A percentile compares a stretch with the other conserved stretches of the same genome.
Evolutionary conservation across 306 rosid species (phyloP).

Genomic region (Hippophae rhamnoides): DNA sequence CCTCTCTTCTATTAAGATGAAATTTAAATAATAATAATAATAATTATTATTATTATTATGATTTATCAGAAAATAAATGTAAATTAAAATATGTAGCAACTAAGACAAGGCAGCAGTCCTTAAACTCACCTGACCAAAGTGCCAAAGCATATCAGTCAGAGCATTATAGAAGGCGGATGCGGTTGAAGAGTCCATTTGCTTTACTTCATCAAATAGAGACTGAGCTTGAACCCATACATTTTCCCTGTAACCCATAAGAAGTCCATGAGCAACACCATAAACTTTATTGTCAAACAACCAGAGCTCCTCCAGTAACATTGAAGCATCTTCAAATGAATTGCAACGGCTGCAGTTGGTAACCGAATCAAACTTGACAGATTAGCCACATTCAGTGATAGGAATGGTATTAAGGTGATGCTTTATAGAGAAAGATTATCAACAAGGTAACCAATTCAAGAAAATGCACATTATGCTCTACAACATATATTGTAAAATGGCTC

Average conservation of each 20-base stretch:
- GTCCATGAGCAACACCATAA: conserved; percentile 88
- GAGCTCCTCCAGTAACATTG: conserved; percentile 76
- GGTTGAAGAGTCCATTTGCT: conserved; percentile 77
- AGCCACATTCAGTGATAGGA: not conserved
- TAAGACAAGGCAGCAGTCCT: conserved; percentile 1
- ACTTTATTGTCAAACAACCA: conserved; percentile 73
- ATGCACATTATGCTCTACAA: too few species aligned
- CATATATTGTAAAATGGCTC: too few species aligned
- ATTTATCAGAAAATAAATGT: not conserved
- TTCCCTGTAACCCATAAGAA: conserved; percentile 69
- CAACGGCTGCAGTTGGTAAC: conserved; percentile 55
- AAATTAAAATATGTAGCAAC: conserved; percentile 6
- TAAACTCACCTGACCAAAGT: conserved; percentile 77
- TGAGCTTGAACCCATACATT: conserved; percentile 65
- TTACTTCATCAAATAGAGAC: conserved; percentile 70
- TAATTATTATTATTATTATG: too few species aligned
- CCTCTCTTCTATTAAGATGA: conserved; percentile 52
- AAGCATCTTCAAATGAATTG: conserved; percentile 69
- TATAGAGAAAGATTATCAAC: too few species aligned
- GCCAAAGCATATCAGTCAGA: conserved; percentile 95
- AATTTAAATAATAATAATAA: not conserved
- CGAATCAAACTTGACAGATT: conserved; percentile 16
- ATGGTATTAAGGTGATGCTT: too few species aligned
- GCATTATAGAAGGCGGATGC: conserved; percentile 92
- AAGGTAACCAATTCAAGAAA: too few species aligned